phyloP scores from a whole-genome alignment of 2,329 filamentous ascomycete species.

The Claviceps sp. region DNA sequence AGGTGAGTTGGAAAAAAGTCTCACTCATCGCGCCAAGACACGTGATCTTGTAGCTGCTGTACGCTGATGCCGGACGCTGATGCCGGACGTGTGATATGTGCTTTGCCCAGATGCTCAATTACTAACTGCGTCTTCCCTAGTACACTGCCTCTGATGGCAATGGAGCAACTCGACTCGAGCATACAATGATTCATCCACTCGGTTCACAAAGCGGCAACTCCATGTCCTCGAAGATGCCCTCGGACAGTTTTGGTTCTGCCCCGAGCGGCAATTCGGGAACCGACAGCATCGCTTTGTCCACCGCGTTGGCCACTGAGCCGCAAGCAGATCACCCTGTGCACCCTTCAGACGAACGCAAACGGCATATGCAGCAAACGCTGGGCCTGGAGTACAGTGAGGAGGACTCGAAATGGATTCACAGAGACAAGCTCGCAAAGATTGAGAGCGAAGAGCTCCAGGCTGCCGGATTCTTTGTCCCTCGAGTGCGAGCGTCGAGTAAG shows the following conservation, averaged over 20 bases:
- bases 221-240: slow-evolving; percentile 19
- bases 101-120: neutral
- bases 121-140: slow-evolving; percentile 4
- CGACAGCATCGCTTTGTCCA: slow-evolving; percentile 9
- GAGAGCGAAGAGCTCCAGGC: slow-evolving; percentile 71
- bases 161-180: slow-evolving; percentile 3
- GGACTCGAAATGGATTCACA: slow-evolving; percentile 70
- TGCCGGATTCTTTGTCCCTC: slow-evolving; percentile 53
- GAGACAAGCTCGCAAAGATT: slow-evolving; percentile 71
- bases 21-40: neutral
- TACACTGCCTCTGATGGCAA: slow-evolving; percentile 6
- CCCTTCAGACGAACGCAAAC: slow-evolving; percentile 14
- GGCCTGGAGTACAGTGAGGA: slow-evolving; percentile 30
- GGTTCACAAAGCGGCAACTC: slow-evolving; percentile 15
- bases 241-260: slow-evolving; percentile 18
- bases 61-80: neutral
- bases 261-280: slow-evolving; percentile 14
- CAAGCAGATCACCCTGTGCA: slow-evolving; percentile 10
- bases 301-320: slow-evolving; percentile 13
- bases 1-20: slow-evolving; percentile 21
- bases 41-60: neutral
- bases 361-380: slow-evolving; percentile 13
- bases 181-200: slow-evolving; percentile 9
- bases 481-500: slow-evolving; percentile 39
- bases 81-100: neutral